These are phyloP conservation scores for Solanum hybrid DNA, from an alignment of 305 asterid species.

Conservation along the genomic window DNA sequence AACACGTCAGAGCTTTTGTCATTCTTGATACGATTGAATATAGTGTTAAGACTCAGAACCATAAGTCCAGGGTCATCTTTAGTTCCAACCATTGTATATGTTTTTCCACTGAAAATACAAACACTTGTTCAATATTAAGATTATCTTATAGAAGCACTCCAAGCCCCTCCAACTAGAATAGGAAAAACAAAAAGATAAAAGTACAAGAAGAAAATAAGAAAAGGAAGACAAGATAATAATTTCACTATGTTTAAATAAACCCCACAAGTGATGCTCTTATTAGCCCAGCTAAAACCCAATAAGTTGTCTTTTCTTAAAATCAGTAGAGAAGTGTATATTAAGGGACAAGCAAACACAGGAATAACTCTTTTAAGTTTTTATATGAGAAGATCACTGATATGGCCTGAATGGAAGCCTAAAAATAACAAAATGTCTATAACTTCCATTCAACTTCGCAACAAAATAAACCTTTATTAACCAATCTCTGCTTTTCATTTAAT, in stretches of 20 bases:
- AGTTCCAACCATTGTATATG: slow-evolving; percentile 95
- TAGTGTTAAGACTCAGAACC: slow-evolving; percentile 90
- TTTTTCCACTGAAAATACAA: slow-evolving; percentile 62
- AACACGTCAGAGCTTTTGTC: slow-evolving; percentile 59
- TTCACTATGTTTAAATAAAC: neutral
- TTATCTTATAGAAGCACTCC: neutral
- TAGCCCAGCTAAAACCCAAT: neutral
- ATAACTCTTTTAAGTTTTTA: neutral
- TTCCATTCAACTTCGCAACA: neutral
- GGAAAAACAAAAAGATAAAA: neutral
- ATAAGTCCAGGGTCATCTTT: slow-evolving; percentile 88
- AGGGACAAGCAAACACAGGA: neutral
- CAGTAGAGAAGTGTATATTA: neutral
- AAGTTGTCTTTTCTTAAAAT: neutral
- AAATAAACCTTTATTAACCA: neutral
- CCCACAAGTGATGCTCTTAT: neutral
- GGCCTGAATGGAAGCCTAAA: neutral
- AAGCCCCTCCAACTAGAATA: neutral
- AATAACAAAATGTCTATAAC: neutral
- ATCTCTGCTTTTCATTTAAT: neutral
- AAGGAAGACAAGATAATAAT: neutral
- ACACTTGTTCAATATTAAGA: neutral
- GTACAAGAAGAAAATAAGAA: neutral
- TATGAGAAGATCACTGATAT: neutral
- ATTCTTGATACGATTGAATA: slow-evolving; percentile 64